Evolutionary conservation across 495 filamentous ascomycete genomes (phyloP), one percentile per base, ranked within the genome.

Genomic region (Friedmanniomyces endolithicus): DNA sequence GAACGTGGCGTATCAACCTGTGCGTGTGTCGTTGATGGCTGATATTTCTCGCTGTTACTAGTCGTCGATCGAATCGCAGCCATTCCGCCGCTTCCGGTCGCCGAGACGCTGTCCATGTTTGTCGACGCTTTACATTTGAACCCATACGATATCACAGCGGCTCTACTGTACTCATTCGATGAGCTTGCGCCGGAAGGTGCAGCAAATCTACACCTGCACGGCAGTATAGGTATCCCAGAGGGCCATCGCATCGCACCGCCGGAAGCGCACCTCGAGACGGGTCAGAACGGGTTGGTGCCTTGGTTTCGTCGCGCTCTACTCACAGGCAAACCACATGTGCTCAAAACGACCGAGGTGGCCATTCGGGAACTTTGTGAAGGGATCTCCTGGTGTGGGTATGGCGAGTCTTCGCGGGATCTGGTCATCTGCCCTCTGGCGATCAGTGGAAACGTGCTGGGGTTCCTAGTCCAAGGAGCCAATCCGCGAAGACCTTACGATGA

Each of bases 401-500:
- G 43, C 19, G 29, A 48, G 31, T 25, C 52, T 3, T 49, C 44
- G n/a, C 52, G 31, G 16, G 19, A 24, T 39, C 16, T 55, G 16
- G 43, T 55, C n/a, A 19, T 49, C 33, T 11, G 20, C 7, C 17
- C 44, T 7, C 24, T 55, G 31, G 9, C 11, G 41, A 55, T 45
- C 29, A 27, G 52, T 29, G 33, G 33, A 12, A 47, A 19, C 9
- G 14, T 48, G 29, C 43, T 55, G 17, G 52, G 52, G 2, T 55
- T 55, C 31, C 48, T 48, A 16, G 45, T 55, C 7, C 52, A 55
- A 29, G 52, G 52, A 11, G 46, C 27, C 2, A 55, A 55, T 48
- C 52, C 52, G 17, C 41, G 45, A n/a, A 34, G 52, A 29, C 43
- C 52, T 11, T 55, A 55, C 35, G 52, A 55, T 27, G 25, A 55